Evolutionary conservation across 2,329 filamentous ascomycete genomes (phyloP).

Genomic region (Trichoderma sp.): DNA sequence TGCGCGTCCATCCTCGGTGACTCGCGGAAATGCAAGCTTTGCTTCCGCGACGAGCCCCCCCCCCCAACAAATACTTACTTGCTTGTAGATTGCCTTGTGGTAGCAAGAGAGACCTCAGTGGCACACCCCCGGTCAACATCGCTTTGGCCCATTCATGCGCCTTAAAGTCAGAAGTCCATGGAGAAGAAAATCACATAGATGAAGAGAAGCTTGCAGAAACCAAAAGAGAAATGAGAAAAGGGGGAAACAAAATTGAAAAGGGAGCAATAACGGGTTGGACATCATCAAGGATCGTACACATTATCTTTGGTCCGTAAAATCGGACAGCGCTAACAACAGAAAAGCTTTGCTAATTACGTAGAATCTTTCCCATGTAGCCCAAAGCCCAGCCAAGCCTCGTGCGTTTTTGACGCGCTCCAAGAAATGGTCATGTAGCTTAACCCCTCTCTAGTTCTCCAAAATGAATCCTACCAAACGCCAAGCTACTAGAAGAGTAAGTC

Average conservation of each 20-base stretch:
- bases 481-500: conserved; percentile 22
- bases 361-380: conserved; percentile 16
- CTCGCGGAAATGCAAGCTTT: conserved; percentile 9
- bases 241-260: not conserved
- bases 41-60: not conserved
- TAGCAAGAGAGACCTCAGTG: not conserved
- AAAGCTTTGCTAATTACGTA: conserved; percentile 24
- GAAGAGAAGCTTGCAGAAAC: not conserved
- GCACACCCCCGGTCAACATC: not conserved
- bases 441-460: conserved; percentile 13
- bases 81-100: not conserved
- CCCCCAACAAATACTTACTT: not conserved
- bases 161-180: not conserved
- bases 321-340: conserved; percentile 18
- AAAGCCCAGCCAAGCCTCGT: conserved; percentile 11
- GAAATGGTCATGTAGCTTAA: conserved; percentile 6
- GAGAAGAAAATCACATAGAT: not conserved
- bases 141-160: not conserved
- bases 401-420: conserved; percentile 10
- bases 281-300: conserved; percentile 26
- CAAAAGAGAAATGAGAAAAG: not conserved
- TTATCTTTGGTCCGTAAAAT: conserved; percentile 22
- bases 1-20: not conserved
- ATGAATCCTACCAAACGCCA: conserved; percentile 28
- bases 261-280: not conserved